Percentiles rank a stretch among this genome's conserved stretches.
Evolutionary conservation across 805 yeast species (phyloP).

Genomic region (Cyberlindnera xylosilytica): DNA sequence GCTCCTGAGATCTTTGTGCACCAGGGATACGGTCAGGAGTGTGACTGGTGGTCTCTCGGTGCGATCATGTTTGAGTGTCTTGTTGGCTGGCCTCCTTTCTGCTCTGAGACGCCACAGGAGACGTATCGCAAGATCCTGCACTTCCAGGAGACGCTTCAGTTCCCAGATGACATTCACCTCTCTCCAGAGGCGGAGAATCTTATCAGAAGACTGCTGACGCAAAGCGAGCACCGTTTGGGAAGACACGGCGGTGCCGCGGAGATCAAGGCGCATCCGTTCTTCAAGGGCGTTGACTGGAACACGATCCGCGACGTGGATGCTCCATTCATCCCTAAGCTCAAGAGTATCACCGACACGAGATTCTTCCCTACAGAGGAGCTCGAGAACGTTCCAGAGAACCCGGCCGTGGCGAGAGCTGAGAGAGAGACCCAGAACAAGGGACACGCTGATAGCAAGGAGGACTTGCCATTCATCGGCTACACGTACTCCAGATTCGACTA

Average conservation of each 20-base stretch:
- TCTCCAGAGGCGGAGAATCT: conserved; percentile 93
- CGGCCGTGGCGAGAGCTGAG: conserved; percentile 66
- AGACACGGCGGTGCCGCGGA: conserved; percentile 59
- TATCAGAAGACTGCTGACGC: conserved; percentile 84
- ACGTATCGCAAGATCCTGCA: conserved; percentile 89
- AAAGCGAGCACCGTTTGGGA: conserved; percentile 73
- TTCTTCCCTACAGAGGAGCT: conserved; percentile 98
- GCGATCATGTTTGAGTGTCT: conserved; percentile 95
- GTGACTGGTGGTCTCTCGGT: conserved; percentile 98
- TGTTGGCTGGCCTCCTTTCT: conserved; percentile 96
- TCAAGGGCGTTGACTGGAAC: conserved; percentile 82
- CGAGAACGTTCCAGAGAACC: conserved; percentile 91
- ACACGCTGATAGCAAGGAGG: conserved; percentile 63
- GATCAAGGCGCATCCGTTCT: conserved; percentile 74
- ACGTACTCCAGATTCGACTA: conserved; percentile 95
- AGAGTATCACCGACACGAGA: conserved; percentile 91
- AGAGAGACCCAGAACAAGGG: conserved; percentile 50
- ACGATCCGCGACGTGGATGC: conserved; percentile 70
- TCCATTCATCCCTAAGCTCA: conserved; percentile 92
- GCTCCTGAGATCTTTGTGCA: conserved; percentile 92
- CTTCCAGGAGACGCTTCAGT: conserved; percentile 79
- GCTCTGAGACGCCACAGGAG: conserved; percentile 91
- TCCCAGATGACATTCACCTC: conserved; percentile 85
- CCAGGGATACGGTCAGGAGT: conserved; percentile 88
- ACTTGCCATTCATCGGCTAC: conserved; percentile 95